These are phyloP conservation scores for Mortierella sp. DNA, from an alignment of 371 early-diverging fungal genomes.

Conservation along the genomic window DNA sequence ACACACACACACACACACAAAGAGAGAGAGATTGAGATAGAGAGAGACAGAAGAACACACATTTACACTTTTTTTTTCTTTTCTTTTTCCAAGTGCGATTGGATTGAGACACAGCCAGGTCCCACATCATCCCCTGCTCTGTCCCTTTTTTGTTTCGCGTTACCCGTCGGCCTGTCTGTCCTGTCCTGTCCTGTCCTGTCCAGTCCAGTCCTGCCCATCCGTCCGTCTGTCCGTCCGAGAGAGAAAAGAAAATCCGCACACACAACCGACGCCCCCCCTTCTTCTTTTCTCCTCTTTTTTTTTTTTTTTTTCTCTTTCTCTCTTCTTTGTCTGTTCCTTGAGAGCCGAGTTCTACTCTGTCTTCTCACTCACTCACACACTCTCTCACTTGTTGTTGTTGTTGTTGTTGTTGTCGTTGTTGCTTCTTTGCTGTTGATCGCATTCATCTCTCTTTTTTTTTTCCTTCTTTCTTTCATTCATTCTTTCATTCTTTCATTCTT, in stretches of 20 bases:
- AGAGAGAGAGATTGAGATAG: too few relatives aligned
- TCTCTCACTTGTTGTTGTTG: conserved; percentile 1
- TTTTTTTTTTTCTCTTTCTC: not conserved
- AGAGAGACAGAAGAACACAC: not conserved
- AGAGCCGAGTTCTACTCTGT: not conserved
- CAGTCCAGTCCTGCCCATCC: too few relatives aligned
- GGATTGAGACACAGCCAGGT: too few relatives aligned
- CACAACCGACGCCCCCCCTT: not conserved
- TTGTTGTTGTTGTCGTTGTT: not conserved
- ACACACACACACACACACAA: too few relatives aligned
- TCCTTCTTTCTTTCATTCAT: conserved; percentile 1
- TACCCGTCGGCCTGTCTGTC: too few relatives aligned
- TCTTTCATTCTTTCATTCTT: not conserved
- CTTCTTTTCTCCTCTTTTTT: not conserved
- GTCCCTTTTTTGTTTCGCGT: too few relatives aligned
- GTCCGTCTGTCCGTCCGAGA: too few relatives aligned
- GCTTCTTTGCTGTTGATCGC: not conserved
- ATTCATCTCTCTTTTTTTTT: not conserved
- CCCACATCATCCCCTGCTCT: too few relatives aligned
- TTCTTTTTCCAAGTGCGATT: not conserved
- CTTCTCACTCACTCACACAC: not conserved
- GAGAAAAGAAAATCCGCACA: not conserved
- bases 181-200: too few relatives aligned
- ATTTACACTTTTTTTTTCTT: conserved; percentile 9
- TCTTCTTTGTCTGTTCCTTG: not conserved